Percentiles rank a stretch among this genome's conserved stretches.
Evolutionary conservation across 352 stramenopile species (phyloP).

Genomic region (Plasmopara muralis): DNA sequence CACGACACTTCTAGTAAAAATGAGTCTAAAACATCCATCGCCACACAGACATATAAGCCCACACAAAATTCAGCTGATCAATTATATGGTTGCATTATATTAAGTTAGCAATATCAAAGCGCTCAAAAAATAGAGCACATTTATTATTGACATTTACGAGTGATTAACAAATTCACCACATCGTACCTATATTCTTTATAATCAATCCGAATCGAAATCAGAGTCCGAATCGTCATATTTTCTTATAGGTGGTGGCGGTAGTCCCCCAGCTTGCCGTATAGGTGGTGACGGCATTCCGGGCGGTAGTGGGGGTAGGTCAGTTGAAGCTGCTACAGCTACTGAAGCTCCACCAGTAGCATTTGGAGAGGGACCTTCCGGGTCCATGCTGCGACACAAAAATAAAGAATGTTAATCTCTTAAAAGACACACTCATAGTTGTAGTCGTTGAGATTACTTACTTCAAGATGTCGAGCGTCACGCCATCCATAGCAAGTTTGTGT

Average conservation of each 20-base stretch:
- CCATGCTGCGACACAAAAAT: slow-evolving; percentile 40
- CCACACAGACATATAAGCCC: no score
- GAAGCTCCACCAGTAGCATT: slow-evolving; percentile 32
- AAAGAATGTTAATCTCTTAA: no score
- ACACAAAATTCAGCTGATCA: no score
- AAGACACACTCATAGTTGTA: neutral
- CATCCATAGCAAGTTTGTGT: slow-evolving; percentile 78
- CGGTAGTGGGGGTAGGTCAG: slow-evolving; percentile 28
- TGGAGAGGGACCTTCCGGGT: slow-evolving; percentile 67
- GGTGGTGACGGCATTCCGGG: slow-evolving; percentile 20
- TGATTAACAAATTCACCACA: no score
- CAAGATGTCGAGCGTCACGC: slow-evolving; percentile 62
- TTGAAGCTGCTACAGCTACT: neutral
- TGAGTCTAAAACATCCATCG: no score
- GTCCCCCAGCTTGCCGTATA: slow-evolving; percentile 24
- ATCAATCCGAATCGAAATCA: slow-evolving; percentile 59
- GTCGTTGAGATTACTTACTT: slow-evolving; percentile 30
- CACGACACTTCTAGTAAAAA: no score
- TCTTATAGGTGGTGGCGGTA: slow-evolving; percentile 40
- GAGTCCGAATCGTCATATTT: slow-evolving; percentile 35
- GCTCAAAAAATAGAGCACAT: no score
- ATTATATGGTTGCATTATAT: no score
- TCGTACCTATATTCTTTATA: no score
- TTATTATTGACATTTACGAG: no score
- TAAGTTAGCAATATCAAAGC: no score